These are phyloP conservation scores for Fusarium sp. DNA, from an alignment of 2,329 filamentous ascomycete species.

Conservation along the genomic window DNA sequence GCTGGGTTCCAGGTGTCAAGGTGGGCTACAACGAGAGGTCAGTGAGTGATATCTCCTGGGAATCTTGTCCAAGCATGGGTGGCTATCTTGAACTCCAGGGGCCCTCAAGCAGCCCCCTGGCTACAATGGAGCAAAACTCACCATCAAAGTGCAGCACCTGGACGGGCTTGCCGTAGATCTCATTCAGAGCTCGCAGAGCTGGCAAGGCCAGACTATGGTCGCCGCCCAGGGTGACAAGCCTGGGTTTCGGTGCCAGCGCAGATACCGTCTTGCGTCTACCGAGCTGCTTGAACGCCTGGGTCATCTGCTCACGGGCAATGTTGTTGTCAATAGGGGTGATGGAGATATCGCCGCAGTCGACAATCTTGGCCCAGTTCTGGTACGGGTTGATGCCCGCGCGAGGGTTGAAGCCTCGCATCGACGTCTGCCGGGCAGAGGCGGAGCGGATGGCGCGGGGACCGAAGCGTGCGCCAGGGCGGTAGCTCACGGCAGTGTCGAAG, in stretches of 20 bases:
- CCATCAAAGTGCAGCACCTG: constrained; percentile 82
- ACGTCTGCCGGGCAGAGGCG: constrained; percentile 85
- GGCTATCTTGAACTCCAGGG: not conserved
- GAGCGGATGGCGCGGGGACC: constrained; percentile 90
- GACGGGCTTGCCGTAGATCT: constrained; percentile 74
- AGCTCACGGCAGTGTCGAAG: constrained; percentile 82
- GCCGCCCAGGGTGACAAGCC: constrained; percentile 79
- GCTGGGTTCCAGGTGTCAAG: constrained; percentile 89
- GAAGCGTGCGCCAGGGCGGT: constrained; percentile 78
- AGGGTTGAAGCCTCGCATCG: constrained; percentile 84
- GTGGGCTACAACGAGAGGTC: constrained; percentile 62
- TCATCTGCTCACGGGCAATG: constrained; percentile 88
- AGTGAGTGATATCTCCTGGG: not conserved
- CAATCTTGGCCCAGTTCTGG: constrained; percentile 82
- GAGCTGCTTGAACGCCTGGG: constrained; percentile 82
- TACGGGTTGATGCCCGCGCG: constrained; percentile 90
- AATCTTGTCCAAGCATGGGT: not conserved
- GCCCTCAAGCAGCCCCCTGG: not conserved
- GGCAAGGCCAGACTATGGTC: constrained; percentile 82
- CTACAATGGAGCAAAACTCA: constrained; percentile 31
- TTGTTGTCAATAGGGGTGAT: constrained; percentile 89
- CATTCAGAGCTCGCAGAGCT: constrained; percentile 76
- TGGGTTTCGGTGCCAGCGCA: constrained; percentile 60
- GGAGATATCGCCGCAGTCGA: constrained; percentile 94
- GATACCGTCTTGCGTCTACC: constrained; percentile 58